phyloP scores from a whole-genome alignment of 441 rosid species.

The Populus tomentosa region DNA sequence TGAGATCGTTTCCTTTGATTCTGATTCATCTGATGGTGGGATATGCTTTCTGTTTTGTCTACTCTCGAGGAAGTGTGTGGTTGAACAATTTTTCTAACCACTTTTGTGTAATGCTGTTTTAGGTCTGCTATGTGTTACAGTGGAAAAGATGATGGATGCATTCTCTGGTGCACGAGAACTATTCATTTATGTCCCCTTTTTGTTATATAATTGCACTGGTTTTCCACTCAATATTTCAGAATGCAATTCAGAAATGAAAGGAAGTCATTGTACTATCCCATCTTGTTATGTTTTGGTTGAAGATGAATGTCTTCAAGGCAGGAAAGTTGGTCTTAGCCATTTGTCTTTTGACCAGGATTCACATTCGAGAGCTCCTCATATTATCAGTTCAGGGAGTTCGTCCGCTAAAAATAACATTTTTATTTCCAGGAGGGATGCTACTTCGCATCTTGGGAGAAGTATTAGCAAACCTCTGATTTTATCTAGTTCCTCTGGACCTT shows the following conservation, averaged over 20 bases:
- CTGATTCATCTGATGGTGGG: conserved; percentile 52
- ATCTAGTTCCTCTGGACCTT: conserved; percentile 24
- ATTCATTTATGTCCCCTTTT: conserved; percentile 70
- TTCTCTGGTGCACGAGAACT: conserved; percentile 92
- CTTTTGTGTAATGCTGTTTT: conserved; percentile 18
- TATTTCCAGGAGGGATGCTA: conserved; percentile 29
- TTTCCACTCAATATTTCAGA: conserved; percentile 70
- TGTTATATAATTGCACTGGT: conserved; percentile 83
- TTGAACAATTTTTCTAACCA: conserved; percentile 13
- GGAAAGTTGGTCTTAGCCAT: conserved; percentile 68
- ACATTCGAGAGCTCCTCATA: conserved; percentile 28
- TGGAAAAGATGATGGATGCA: conserved; percentile 84
- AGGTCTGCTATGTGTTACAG: conserved; percentile 69
- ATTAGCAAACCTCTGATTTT: conserved; percentile 36
- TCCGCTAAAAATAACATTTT: conserved; percentile 38
- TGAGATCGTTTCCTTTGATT: conserved; percentile 61
- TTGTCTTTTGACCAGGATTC: conserved; percentile 48
- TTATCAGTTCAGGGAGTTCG: conserved; percentile 31
- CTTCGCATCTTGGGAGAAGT: conserved; percentile 31
- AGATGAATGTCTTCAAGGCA: conserved; percentile 41
- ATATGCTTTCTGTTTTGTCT: conserved; percentile 11
- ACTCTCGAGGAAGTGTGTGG: background rate
- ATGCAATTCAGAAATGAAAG: conserved; percentile 48
- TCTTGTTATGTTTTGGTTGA: conserved; percentile 72
- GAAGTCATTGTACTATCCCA: conserved; percentile 51